Conservation (phyloP, 345 rosid genomes). For the Salix viminalis region DNA sequence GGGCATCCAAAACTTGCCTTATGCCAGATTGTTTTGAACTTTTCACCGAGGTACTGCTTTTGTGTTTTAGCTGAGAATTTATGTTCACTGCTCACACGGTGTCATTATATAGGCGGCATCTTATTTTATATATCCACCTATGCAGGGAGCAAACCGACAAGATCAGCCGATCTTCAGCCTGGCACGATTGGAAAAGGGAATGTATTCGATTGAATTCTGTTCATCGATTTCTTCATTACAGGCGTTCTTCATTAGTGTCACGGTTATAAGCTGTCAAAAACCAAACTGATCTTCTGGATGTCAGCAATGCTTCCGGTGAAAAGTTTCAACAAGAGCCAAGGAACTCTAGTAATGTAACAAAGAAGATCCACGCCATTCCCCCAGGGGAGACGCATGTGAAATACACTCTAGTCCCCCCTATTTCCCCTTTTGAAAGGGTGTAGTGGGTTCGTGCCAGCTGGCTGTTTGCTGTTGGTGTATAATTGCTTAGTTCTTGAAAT, state of each 20-base stretch:
- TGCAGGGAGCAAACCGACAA: conserved; percentile 39
- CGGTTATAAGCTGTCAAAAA: conserved; percentile 40
- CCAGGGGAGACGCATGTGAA: conserved; percentile 30
- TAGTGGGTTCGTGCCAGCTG: conserved; percentile 20
- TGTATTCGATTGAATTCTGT: conserved; percentile 59
- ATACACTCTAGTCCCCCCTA: conserved; percentile 65
- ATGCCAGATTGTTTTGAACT: conserved; percentile 41
- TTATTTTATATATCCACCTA: neutral
- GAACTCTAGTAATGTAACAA: conserved; percentile 15
- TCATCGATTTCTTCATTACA: conserved; percentile 55
- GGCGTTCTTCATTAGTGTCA: conserved; percentile 66
- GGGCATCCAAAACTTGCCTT: conserved; percentile 17
- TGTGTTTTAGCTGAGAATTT: neutral
- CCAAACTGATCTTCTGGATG: conserved; percentile 31
- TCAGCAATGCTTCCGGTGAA: conserved; percentile 5
- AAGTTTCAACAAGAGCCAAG: conserved; percentile 21
- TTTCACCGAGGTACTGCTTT: conserved; percentile 46
- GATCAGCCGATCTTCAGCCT: conserved; percentile 49
- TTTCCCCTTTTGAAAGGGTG: conserved; percentile 80
- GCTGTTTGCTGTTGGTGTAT: neutral
- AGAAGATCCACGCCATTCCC: conserved; percentile 8
- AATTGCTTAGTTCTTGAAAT: neutral
- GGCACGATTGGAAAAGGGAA: conserved; percentile 46
- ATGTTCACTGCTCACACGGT: neutral
- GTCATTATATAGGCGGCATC: neutral